Conservation (phyloP, 768 basidiomycete genomes). For the Suillus discolor region DNA sequence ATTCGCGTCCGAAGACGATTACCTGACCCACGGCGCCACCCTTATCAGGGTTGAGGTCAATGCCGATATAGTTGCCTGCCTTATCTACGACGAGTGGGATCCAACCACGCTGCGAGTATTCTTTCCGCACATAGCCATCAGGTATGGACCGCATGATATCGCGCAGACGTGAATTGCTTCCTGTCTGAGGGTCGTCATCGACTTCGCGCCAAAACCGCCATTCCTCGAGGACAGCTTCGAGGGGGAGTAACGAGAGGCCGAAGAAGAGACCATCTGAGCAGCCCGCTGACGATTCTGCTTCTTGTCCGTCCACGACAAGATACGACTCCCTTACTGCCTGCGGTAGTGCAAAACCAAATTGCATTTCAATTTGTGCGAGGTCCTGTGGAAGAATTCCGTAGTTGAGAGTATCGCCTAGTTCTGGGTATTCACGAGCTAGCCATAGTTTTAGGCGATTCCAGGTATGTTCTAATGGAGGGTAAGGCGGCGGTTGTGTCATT, state of each 20-base stretch:
- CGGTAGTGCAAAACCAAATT: conserved; percentile 85
- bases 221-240: conserved; percentile 93
- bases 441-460: conserved; percentile 86
- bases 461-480: conserved; percentile 80
- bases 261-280: conserved; percentile 93
- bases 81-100: conserved; percentile 94
- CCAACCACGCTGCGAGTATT: conserved; percentile 96
- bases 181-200: conserved; percentile 84
- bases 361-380: conserved; percentile 78
- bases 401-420: conserved; percentile 94
- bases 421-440: conserved; percentile 86
- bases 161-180: conserved; percentile 72
- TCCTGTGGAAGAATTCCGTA: conserved; percentile 83
- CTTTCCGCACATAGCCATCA: conserved; percentile 81
- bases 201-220: conserved; percentile 97
- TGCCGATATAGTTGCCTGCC: conserved; percentile 93
- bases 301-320: conserved; percentile 88
- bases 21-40: conserved; percentile 85
- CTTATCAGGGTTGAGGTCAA: conserved; percentile 89
- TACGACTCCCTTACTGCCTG: conserved; percentile 90
- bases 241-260: conserved; percentile 88
- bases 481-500: conserved; percentile 42
- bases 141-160: conserved; percentile 89
- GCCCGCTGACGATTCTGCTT: conserved; percentile 84
- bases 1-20: conserved; percentile 98